These are phyloP conservation scores for Telopea speciosissima DNA, from an alignment of 177 flowering plant species.

Conservation along the genomic window DNA sequence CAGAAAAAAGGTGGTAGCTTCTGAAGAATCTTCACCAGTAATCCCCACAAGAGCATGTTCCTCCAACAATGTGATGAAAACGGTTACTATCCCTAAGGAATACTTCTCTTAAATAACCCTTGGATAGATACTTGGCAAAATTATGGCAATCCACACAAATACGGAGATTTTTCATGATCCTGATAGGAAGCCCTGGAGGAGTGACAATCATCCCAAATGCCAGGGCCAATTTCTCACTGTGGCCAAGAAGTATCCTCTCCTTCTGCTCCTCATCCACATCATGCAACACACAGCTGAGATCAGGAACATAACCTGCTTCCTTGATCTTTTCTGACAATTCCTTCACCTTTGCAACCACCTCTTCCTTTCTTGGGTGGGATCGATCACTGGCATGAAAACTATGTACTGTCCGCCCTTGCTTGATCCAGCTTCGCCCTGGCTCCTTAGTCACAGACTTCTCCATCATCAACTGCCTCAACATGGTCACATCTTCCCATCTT, in stretches of 20 bases:
- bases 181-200: not conserved
- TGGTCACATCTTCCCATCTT: not conserved
- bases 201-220: not conserved
- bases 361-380: not conserved
- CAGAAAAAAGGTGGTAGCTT: not conserved
- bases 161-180: not conserved
- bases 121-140: not conserved
- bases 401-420: not conserved
- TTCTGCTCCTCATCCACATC: not conserved
- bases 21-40: not conserved
- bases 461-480: not conserved
- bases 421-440: not conserved
- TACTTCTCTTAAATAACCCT: not conserved
- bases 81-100: not conserved
- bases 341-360: not conserved
- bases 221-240: not conserved
- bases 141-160: not conserved
- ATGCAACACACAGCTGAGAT: not conserved
- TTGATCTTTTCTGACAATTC: not conserved
- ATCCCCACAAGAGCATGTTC: not conserved
- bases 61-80: not conserved
- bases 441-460: not conserved
- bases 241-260: not conserved
- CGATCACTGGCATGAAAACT: not conserved
- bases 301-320: not conserved